Base-by-base conservation (phyloP, 306 rosid genomes). In the Fragaria ananassa region DNA sequence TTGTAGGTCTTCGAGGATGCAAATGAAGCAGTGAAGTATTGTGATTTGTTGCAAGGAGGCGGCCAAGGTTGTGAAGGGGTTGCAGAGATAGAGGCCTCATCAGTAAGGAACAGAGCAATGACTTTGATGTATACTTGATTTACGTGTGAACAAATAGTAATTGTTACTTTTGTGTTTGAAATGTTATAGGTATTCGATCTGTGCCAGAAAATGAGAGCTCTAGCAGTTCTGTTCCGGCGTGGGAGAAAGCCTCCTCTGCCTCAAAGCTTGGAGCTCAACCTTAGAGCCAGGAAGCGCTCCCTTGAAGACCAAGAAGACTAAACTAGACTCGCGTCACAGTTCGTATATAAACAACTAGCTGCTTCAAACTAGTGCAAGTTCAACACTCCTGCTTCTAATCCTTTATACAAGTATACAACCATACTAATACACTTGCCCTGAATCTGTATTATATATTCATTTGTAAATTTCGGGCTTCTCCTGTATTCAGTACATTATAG, bases 31-130 rank as follows among this genome's bases (percentile, higher is more conserved):
- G 96, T 79, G 9, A 95, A 76, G 81, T 92, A 95, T 60, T 95
- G 99, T 42, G 97, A 92, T 86, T 88, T 95, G 74, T 76, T 95
- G 83, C 85, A 95, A 88, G 97, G 99, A 60, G 97, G 97, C 41
- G 98, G 96, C 66, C 81, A 82, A 85, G 93, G 93, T 51, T 95
- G 99, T 66, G 99, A 95, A 86, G 99, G 99, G 44, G 97, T 95
- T 72, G 97, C 97, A 11, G 99, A 95, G 86, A 89, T 95, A 66
- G 97, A 95, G 71, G 99, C 99, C 72, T 95, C 99, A 74, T 92
- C 96, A 68, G 99, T 95, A 85, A 82, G 85, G 73, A 79, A 63
- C 75, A 45, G 10, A 74, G 17, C 69, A 75, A 39, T 41, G 67
- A 31, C 42, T 62, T 29, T 0, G 0, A 29, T 62, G 1, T 29